Evolutionary conservation across 192 early-diverging fungal genomes (phyloP).

Genomic region (Thamnidium elegans): DNA sequence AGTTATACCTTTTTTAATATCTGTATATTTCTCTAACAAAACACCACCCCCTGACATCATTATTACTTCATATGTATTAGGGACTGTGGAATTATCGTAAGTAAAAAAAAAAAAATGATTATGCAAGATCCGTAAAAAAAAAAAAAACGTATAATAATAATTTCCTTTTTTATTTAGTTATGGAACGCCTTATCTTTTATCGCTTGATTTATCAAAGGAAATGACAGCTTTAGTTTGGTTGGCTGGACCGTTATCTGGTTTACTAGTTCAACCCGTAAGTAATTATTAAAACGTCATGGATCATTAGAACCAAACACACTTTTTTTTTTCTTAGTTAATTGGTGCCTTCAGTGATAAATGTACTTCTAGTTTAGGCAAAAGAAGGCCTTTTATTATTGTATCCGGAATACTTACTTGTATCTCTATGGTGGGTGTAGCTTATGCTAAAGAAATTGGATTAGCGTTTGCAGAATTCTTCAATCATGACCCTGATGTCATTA

Average conservation of each 20-base stretch:
- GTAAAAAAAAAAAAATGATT: slow-evolving; percentile 14
- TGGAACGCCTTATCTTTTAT: slow-evolving; percentile 73
- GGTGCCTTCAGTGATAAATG: slow-evolving; percentile 81
- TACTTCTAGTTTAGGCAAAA: slow-evolving; percentile 67
- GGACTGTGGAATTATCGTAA: slow-evolving; percentile 68
- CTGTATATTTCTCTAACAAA: too few relatives aligned
- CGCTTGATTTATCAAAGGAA: slow-evolving; percentile 59
- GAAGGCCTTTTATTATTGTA: slow-evolving; percentile 81
- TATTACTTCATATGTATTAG: slow-evolving; percentile 28
- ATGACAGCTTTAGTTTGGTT: slow-evolving; percentile 77
- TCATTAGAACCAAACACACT: neutral
- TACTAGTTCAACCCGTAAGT: slow-evolving; percentile 26
- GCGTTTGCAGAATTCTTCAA: slow-evolving; percentile 9
- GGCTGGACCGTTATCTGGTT: slow-evolving; percentile 66
- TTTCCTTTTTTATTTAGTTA: slow-evolving; percentile 39
- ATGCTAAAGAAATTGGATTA: slow-evolving; percentile 62
- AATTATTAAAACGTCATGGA: neutral
- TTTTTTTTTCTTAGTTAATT: slow-evolving; percentile 45
- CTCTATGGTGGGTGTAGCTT: slow-evolving; percentile 71
- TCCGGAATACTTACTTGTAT: slow-evolving; percentile 61
- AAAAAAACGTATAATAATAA: neutral
- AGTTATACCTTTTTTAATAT: slow-evolving; percentile 20
- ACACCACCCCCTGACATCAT: too few relatives aligned
- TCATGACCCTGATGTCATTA: neutral
- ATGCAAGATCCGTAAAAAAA: neutral